A percentile compares a stretch with the other conserved stretches of the same genome.
phyloP scores from a whole-genome alignment of 352 stramenopile genomes.

The Vaucheria bursata region DNA sequence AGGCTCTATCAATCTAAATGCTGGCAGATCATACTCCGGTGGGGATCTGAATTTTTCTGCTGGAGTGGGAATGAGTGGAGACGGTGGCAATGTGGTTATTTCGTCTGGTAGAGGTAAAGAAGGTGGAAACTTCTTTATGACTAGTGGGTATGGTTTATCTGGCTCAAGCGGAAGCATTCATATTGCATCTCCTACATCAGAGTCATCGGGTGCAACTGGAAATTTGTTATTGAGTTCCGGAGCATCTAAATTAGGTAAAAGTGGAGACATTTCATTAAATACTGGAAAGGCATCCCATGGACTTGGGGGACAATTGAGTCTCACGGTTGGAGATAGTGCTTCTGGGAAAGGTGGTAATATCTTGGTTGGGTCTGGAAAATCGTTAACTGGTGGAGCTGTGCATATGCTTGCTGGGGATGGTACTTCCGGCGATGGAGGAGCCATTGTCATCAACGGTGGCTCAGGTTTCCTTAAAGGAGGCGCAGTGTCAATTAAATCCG shows the following conservation, averaged over 20 bases:
- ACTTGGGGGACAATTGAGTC: neutral
- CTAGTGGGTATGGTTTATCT: no score
- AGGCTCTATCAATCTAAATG: no score
- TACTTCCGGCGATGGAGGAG: slow-evolving; percentile 15
- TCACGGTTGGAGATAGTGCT: neutral
- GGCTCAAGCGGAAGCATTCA: no score
- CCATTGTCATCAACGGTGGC: no score
- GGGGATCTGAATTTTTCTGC: no score
- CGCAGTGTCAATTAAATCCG: no score
- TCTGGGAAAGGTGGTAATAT: neutral
- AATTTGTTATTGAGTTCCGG: neutral
- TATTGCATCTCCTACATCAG: neutral
- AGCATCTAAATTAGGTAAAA: neutral
- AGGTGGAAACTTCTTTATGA: no score
- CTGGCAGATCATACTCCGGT: no score
- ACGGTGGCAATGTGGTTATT: no score
- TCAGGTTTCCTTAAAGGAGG: no score
- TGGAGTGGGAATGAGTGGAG: no score
- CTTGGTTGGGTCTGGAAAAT: neutral
- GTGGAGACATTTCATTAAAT: neutral
- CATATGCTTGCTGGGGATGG: neutral
- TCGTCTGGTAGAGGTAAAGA: no score
- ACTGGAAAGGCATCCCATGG: neutral
- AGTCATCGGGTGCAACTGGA: neutral
- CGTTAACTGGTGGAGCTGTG: neutral